Conservation (phyloP, 345 rosid genomes). For the Salix suchowensis region DNA sequence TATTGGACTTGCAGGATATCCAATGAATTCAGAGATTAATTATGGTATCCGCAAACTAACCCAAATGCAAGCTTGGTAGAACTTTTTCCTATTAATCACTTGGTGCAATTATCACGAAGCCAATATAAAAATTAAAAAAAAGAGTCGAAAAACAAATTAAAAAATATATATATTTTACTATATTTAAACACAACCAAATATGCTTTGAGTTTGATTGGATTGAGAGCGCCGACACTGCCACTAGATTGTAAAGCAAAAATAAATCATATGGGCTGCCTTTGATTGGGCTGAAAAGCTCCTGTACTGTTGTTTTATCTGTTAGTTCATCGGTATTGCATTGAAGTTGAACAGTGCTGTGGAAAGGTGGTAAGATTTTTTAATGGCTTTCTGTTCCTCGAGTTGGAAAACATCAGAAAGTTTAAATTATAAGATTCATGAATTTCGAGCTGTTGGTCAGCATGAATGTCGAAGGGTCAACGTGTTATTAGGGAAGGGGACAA, state of each 20-base stretch:
- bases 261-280: neutral
- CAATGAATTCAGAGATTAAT: too few species aligned
- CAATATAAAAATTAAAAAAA: too few species aligned
- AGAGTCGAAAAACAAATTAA: too few species aligned
- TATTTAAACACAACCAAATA: too few species aligned
- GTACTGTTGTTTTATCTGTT: neutral
- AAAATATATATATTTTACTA: too few species aligned
- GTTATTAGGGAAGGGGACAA: neutral
- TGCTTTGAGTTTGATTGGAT: neutral
- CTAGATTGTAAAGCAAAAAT: neutral
- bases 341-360: neutral
- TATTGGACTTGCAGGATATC: too few species aligned
- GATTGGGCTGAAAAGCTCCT: neutral
- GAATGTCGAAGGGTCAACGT: constrained; percentile 6
- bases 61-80: too few species aligned
- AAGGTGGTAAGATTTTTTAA: neutral
- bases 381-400: neutral
- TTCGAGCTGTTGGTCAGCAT: neutral
- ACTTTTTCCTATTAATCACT: too few species aligned
- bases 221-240: neutral
- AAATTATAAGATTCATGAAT: neutral
- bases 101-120: too few species aligned
- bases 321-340: neutral
- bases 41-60: too few species aligned
- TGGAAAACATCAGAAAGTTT: neutral